phyloP scores from a whole-genome alignment of 352 stramenopile genomes.

The Blastocystis sp. region DNA sequence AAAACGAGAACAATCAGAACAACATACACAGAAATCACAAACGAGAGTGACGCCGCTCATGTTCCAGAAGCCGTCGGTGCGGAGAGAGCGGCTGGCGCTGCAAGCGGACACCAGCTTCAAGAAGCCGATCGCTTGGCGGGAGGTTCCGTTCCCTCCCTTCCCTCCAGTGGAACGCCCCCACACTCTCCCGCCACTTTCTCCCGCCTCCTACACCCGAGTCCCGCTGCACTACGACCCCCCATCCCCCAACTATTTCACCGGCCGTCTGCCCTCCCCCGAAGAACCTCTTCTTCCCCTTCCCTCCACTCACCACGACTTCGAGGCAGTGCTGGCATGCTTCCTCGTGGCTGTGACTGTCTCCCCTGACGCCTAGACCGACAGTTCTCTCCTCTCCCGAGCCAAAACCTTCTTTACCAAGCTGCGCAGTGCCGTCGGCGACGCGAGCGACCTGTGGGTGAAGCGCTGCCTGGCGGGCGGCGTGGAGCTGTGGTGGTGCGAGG shows the following conservation, averaged over 20 bases:
- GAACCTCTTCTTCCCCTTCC: neutral
- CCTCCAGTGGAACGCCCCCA: no score
- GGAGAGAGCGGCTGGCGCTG: neutral
- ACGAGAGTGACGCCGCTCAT: neutral
- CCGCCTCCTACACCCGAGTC: neutral
- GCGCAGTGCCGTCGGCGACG: neutral
- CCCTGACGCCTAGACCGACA: neutral
- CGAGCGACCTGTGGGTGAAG: neutral
- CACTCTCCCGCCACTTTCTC: neutral
- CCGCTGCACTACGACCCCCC: neutral
- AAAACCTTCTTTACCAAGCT: neutral
- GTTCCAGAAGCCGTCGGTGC: slow-evolving; percentile 20
- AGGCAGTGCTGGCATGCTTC: neutral
- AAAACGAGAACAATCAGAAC: no score
- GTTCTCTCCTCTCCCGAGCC: neutral
- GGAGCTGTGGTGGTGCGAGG: slow-evolving; percentile 5
- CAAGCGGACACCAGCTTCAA: neutral
- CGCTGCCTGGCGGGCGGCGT: neutral
- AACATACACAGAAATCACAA: no score
- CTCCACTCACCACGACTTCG: neutral
- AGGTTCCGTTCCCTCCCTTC: neutral
- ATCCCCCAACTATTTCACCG: neutral
- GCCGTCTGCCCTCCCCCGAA: neutral
- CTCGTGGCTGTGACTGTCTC: neutral
- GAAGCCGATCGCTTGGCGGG: neutral